These are phyloP conservation scores for Pseudogymnoascus sp. DNA, from an alignment of 2,329 filamentous ascomycete species.

Conservation along the genomic window DNA sequence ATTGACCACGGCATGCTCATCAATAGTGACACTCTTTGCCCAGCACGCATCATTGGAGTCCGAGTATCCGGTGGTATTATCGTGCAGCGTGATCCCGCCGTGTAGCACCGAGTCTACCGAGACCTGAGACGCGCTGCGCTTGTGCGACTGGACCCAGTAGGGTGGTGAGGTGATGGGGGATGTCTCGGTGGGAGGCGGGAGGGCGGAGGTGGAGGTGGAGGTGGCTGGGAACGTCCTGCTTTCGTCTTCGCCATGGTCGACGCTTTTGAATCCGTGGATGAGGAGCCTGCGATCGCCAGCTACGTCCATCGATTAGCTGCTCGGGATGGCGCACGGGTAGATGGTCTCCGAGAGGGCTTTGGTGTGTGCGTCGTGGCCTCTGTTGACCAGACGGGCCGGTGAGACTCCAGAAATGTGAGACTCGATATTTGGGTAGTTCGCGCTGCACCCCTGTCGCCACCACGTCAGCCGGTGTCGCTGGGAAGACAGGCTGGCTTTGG, in stretches of 20 bases:
- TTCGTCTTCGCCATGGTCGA: constrained; percentile 11
- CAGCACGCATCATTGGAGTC: constrained; percentile 52
- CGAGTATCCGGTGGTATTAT: constrained; percentile 45
- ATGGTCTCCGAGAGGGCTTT: neutral
- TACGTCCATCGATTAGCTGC: neutral
- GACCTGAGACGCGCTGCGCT: constrained; percentile 33
- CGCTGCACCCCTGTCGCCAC: neutral
- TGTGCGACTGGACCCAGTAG: constrained; percentile 33
- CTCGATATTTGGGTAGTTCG: neutral
- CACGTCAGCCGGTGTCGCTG: neutral
- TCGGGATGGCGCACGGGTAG: neutral
- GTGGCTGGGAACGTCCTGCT: constrained; percentile 14
- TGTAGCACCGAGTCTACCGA: constrained; percentile 41
- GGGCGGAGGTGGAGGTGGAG: neutral
- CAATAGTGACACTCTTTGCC: constrained; percentile 55
- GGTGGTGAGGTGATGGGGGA: constrained; percentile 32
- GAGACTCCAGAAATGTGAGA: neutral
- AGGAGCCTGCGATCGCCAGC: neutral
- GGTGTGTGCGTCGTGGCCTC: neutral
- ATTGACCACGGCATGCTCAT: constrained; percentile 47
- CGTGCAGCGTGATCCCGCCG: constrained; percentile 52
- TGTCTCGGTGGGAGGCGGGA: neutral
- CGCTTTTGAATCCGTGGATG: constrained; percentile 9
- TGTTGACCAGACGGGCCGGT: neutral
- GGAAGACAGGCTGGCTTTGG: neutral